Conservation (phyloP, 2,329 filamentous ascomycete genomes). For the Plectosphaerella cucumerina region DNA sequence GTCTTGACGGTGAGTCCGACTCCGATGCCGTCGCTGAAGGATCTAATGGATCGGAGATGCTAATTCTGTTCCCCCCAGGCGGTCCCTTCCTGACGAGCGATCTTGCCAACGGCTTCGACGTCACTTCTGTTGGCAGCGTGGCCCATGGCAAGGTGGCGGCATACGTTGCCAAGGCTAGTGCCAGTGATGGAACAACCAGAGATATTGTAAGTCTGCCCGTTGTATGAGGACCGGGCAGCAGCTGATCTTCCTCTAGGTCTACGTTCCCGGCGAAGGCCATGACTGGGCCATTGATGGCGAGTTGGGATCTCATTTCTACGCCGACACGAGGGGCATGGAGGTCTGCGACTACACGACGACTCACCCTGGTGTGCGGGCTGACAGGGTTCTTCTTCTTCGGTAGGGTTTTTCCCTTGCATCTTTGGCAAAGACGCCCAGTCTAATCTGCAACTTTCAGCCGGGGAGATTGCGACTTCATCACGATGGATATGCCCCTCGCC, state of each 20-base stretch:
- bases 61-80: neutral
- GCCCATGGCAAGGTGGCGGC: neutral
- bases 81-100: constrained; percentile 6
- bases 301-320: neutral
- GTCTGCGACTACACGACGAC: neutral
- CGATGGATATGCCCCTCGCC: constrained; percentile 1
- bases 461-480: neutral
- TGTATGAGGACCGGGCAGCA: too few species aligned
- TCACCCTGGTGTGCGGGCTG: neutral
- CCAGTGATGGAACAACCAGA: constrained; percentile 3
- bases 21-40: neutral
- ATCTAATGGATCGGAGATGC: too few species aligned
- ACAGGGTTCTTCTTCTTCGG: neutral
- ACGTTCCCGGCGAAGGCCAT: neutral
- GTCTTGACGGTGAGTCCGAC: neutral
- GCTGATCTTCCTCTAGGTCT: neutral
- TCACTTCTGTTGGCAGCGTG: constrained; percentile 4
- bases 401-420: too few species aligned
- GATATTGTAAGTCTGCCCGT: constrained; percentile 1
- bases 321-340: neutral
- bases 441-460: too few species aligned
- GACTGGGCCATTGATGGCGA: constrained; percentile 1
- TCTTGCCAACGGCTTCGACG: constrained; percentile 3
- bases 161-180: constrained; percentile 1
- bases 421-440: too few species aligned